A percentile compares a stretch with the other conserved stretches of the same genome.
phyloP scores from a whole-genome alignment of 352 stramenopile genomes.

The Pythium insidiosum region DNA sequence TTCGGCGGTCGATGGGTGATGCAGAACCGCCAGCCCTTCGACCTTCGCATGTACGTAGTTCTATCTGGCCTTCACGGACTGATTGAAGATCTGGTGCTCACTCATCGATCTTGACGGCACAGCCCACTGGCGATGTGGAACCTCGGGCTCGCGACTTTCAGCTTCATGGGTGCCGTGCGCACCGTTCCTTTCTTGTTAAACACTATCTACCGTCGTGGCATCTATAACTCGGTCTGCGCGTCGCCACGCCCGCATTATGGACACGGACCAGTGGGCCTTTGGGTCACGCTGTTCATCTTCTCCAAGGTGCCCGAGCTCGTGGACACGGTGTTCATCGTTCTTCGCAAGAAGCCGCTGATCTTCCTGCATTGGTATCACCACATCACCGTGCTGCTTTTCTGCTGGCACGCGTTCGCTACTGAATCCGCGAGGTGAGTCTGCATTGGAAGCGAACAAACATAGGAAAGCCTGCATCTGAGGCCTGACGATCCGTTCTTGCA shows the following conservation, averaged over 20 bases:
- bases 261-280: constrained; percentile 56
- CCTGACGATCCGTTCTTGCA: constrained; percentile 12
- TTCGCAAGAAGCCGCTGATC: constrained; percentile 95
- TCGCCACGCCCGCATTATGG: constrained; percentile 62
- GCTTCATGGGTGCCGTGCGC: constrained; percentile 59
- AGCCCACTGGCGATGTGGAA: constrained; percentile 80
- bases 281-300: constrained; percentile 84
- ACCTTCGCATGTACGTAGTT: constrained; percentile 55
- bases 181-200: constrained; percentile 79
- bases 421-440: constrained; percentile 73
- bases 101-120: no score
- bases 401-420: constrained; percentile 94
- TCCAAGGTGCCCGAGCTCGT: constrained; percentile 91
- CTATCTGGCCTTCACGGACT: no score
- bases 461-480: no score
- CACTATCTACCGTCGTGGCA: constrained; percentile 63
- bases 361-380: constrained; percentile 99
- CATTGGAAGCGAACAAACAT: no score
- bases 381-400: constrained; percentile 96
- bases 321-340: constrained; percentile 96
- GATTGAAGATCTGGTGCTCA: no score
- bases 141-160: constrained; percentile 64
- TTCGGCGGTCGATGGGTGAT: constrained; percentile 73
- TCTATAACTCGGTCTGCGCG: constrained; percentile 81
- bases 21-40: constrained; percentile 68